Evolutionary conservation across 106 monocot genomes (phyloP).

Genomic region (Dioscorea dumetorum): DNA sequence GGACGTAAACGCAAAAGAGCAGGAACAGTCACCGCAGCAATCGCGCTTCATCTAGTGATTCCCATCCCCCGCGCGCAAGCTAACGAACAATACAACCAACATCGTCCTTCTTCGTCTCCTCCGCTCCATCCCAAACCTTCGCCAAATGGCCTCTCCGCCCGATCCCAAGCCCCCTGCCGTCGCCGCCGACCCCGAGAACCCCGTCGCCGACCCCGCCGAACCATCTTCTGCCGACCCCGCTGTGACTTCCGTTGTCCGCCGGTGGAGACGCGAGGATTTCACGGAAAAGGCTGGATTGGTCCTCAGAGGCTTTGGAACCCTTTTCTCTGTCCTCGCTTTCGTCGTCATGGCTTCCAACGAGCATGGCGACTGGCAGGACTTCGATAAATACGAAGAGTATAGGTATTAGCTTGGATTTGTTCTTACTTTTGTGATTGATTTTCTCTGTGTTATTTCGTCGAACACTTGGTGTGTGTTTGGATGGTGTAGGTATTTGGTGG

Average conservation of each 20-base stretch:
- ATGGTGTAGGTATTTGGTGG: conserved; percentile 53
- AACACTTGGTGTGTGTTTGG: background rate
- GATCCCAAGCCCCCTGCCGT: background rate
- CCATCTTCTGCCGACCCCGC: background rate
- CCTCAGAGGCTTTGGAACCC: conserved; percentile 34
- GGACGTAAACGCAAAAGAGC: too few relatives aligned
- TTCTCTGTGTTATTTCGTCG: background rate
- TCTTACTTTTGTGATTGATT: background rate
- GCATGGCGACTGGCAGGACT: conserved; percentile 79
- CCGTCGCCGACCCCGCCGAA: background rate
- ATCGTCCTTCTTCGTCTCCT: too few relatives aligned
- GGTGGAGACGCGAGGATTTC: conserved; percentile 42
- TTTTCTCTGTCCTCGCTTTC: conserved; percentile 50
- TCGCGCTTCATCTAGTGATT: too few relatives aligned
- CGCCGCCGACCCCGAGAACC: background rate
- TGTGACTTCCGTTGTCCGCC: conserved; percentile 31
- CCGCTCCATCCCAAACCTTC: too few relatives aligned
- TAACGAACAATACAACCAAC: too few relatives aligned
- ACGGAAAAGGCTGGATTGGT: conserved; percentile 31
- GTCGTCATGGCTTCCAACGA: conserved; percentile 71
- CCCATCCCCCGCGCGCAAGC: too few relatives aligned
- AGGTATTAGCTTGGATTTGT: conserved; percentile 23
- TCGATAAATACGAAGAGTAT: conserved; percentile 73
- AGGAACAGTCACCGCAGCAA: too few relatives aligned
- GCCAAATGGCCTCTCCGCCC: too few relatives aligned